Conservation (phyloP, 345 rosid genomes). For the Lepidium didymum region DNA sequence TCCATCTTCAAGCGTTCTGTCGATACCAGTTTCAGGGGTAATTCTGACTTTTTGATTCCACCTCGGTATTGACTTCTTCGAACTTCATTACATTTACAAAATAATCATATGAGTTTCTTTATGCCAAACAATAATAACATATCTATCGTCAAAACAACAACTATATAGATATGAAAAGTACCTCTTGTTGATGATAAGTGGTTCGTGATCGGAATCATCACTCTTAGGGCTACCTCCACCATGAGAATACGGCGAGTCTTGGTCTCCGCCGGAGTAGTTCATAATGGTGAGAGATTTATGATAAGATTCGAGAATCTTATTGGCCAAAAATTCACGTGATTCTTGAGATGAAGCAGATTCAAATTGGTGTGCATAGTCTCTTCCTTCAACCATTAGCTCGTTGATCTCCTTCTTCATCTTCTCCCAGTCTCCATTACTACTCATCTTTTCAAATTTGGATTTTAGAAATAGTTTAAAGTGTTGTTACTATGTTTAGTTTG, state of each 20-base stretch:
- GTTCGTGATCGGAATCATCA: slow-evolving; percentile 61
- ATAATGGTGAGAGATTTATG: slow-evolving; percentile 56
- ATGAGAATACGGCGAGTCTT: slow-evolving; percentile 40
- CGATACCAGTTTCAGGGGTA: slow-evolving; percentile 42
- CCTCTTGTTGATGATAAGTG: slow-evolving; percentile 29
- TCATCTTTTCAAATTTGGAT: slow-evolving; percentile 25
- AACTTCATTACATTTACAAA: slow-evolving; percentile 7
- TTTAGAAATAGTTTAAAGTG: neutral
- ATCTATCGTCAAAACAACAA: slow-evolving; percentile 16
- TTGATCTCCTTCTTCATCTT: slow-evolving; percentile 37
- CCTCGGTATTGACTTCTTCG: slow-evolving; percentile 48
- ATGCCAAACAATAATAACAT: neutral
- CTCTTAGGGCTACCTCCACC: slow-evolving; percentile 53
- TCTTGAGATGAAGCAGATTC: slow-evolving; percentile 41
- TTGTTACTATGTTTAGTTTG: slow-evolving; percentile 17
- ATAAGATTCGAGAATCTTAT: slow-evolving; percentile 49
- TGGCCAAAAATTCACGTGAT: slow-evolving; percentile 35
- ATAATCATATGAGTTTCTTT: neutral
- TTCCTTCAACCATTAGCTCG: slow-evolving; percentile 55
- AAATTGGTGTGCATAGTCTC: slow-evolving; percentile 50
- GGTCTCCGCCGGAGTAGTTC: slow-evolving; percentile 15
- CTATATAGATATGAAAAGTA: slow-evolving; percentile 24
- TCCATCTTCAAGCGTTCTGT: slow-evolving; percentile 77
- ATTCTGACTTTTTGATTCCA: slow-evolving; percentile 54
- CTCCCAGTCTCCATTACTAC: slow-evolving; percentile 47